Conservation (phyloP, 176 grass and related monocot species). For the Zizania latifolia region DNA sequence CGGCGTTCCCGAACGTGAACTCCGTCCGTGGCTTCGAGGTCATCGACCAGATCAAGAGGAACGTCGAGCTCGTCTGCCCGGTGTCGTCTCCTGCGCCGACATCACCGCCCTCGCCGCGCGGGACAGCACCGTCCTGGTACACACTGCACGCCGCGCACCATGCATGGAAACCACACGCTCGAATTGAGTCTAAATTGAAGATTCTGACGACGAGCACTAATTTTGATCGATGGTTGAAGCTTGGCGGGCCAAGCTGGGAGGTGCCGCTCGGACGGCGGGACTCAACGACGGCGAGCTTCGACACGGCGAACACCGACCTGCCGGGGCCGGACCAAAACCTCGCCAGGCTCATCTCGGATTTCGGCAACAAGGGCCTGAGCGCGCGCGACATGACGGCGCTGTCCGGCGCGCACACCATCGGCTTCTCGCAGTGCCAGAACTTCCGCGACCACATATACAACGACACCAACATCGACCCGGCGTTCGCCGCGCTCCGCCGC, state of each 20-base stretch:
- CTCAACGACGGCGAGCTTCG: slow-evolving; percentile 52
- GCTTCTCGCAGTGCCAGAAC: slow-evolving; percentile 53
- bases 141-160: neutral
- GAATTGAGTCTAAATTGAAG: too few relatives aligned
- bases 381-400: slow-evolving; percentile 59
- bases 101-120: slow-evolving; percentile 72
- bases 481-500: slow-evolving; percentile 34
- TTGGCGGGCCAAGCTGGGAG: slow-evolving; percentile 59
- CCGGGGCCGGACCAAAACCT: slow-evolving; percentile 36
- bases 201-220: neutral
- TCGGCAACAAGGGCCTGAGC: slow-evolving; percentile 45
- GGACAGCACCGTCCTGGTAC: slow-evolving; percentile 59
- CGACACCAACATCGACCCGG: slow-evolving; percentile 40
- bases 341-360: slow-evolving; percentile 28
- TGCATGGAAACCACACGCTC: too few relatives aligned
- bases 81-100: slow-evolving; percentile 77
- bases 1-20: slow-evolving; percentile 51
- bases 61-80: slow-evolving; percentile 50
- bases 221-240: slow-evolving; percentile 37
- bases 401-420: slow-evolving; percentile 78
- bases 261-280: slow-evolving; percentile 70
- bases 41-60: slow-evolving; percentile 70
- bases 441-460: slow-evolving; percentile 68
- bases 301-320: slow-evolving; percentile 47
- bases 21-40: slow-evolving; percentile 71